A percentile compares a stretch with the other conserved stretches of the same genome.
These are phyloP conservation scores for Penicillium parvum DNA, from an alignment of 495 filamentous ascomycete species.

Conservation along the genomic window DNA sequence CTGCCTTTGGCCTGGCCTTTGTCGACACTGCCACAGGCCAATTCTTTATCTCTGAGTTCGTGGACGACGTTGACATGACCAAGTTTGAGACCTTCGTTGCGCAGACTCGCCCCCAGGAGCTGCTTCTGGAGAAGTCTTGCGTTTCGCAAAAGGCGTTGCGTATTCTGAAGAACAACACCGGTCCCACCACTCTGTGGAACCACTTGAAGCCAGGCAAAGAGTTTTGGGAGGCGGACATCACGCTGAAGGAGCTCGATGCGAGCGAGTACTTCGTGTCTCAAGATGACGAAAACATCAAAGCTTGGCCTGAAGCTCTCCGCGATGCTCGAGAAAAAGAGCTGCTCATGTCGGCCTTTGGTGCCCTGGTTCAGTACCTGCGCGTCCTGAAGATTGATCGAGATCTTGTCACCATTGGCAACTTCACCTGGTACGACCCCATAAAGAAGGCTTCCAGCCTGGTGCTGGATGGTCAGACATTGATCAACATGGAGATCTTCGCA, in stretches of 20 bases:
- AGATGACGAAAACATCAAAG: conserved; percentile 57
- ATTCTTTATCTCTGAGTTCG: conserved; percentile 86
- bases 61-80: conserved; percentile 89
- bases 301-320: conserved; percentile 75
- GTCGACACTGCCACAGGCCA: conserved; percentile 95
- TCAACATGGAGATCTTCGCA: conserved; percentile 94
- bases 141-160: conserved; percentile 80
- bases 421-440: conserved; percentile 90
- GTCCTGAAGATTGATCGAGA: conserved; percentile 85
- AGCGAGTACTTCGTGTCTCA: conserved; percentile 72
- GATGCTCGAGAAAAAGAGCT: conserved; percentile 75
- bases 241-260: conserved; percentile 76
- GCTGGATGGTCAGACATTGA: conserved; percentile 91
- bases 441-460: conserved; percentile 89
- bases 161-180: conserved; percentile 95
- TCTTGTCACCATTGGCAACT: conserved; percentile 85
- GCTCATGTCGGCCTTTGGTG: conserved; percentile 89
- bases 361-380: conserved; percentile 80
- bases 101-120: conserved; percentile 83
- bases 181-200: conserved; percentile 93
- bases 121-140: conserved; percentile 83
- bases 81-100: conserved; percentile 98
- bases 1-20: conserved; percentile 87
- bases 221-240: conserved; percentile 84
- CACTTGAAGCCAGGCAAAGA: conserved; percentile 81